Base-by-base conservation (phyloP, 768 basidiomycete species). In the Fomitopsis pulvina region DNA sequence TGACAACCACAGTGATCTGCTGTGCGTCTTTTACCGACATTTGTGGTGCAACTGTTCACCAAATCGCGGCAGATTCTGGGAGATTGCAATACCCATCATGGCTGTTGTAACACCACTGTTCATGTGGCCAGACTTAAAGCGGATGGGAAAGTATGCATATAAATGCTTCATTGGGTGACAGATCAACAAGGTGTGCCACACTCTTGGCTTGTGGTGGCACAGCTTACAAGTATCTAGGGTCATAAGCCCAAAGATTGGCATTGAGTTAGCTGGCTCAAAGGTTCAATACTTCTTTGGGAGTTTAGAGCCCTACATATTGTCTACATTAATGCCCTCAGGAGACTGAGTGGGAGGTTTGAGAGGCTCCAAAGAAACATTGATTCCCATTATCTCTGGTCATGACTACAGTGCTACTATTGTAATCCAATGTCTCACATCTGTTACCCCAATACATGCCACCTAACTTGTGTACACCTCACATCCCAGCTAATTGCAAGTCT, bases 61-160 rank as follows among this genome's bases (percentile, higher is more conserved):
- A 26, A 7, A 12, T 12, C 21, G 21, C 20, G 18, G 34, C 54
- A 83, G 81, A 10, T 84, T 83, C 68, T 84, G 83, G 83, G 66
- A 69, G 45, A 73, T 83, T 43, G 78, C 78, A 0, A 56, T 82
- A 2, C 83, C 81, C 0, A 66, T 81, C 28, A 75, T 81, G 72
- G 63, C 62, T 8, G 50, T 78, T n/a, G 64, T 81, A 24, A 58
- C 78, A 16, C 72, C 77, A 24, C 43, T 77, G 4, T 80, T 81
- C 59, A 62, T 78, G 60, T 68, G 66, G 53, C 55, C 67, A 66
- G 30, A 54, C 72, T 16, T 54, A 16, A 30, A 45, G 49, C 40
- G 50, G 3, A 20, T 51, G 22, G 26, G 5, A 29, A 49, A 51
- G 20, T 43, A 54, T 26, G 12, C 47, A 22, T 12, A 47, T 32